These are phyloP conservation scores for Gaeumannomyces sp. DNA, from an alignment of 2,329 filamentous ascomycete species.

Conservation along the genomic window DNA sequence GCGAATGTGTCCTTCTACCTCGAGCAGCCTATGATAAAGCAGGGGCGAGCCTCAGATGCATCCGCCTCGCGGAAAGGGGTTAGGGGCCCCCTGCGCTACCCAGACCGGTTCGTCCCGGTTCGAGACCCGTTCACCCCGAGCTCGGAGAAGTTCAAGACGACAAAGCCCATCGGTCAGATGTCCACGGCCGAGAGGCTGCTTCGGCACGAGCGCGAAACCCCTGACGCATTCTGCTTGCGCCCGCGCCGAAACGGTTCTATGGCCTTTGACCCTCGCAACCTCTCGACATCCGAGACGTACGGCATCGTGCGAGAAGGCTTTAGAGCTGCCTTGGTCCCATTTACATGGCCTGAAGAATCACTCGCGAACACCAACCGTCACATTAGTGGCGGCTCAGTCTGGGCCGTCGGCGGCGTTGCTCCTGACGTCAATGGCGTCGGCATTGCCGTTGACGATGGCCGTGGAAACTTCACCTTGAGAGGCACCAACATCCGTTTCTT, in stretches of 20 bases:
- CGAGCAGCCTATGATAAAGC: neutral
- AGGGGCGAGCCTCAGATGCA: constrained; percentile 19
- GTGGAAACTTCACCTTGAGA: constrained; percentile 58
- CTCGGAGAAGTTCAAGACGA: constrained; percentile 40
- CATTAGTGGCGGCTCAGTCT: constrained; percentile 61
- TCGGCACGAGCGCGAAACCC: constrained; percentile 33
- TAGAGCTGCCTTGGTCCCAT: constrained; percentile 22
- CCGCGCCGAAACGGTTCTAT: constrained; percentile 24
- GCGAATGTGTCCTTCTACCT: neutral
- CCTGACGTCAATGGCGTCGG: constrained; percentile 32
- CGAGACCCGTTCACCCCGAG: constrained; percentile 29
- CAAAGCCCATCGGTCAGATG: constrained; percentile 35
- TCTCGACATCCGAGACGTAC: constrained; percentile 24
- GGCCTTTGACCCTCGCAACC: constrained; percentile 17
- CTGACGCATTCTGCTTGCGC: constrained; percentile 37
- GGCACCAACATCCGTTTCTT: constrained; percentile 67
- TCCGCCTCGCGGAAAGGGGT: neutral
- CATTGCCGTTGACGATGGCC: constrained; percentile 54
- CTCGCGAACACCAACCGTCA: constrained; percentile 1
- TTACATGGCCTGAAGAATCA: neutral
- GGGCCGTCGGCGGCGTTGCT: constrained; percentile 68
- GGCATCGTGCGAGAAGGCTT: constrained; percentile 18
- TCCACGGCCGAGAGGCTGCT: constrained; percentile 37
- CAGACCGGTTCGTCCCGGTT: constrained; percentile 47
- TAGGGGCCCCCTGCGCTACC: constrained; percentile 18